Percentiles rank a stretch among this genome's conserved stretches.
Evolutionary conservation across 75 land plant species (phyloP).

Genomic region (Ceratopteris richardii): DNA sequence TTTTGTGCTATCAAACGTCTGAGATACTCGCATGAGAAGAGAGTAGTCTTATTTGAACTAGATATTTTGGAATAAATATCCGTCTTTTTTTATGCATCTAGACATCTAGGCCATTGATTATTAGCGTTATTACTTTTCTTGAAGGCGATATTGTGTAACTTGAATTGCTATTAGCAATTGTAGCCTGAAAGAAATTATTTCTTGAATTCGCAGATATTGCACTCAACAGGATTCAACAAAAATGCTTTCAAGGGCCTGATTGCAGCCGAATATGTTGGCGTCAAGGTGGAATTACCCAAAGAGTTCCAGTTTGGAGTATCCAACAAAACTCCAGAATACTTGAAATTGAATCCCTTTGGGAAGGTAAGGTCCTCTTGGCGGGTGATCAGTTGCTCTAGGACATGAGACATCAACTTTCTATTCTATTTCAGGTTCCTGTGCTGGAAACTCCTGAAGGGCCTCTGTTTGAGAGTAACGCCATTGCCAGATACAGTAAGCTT

Average conservation of each 20-base stretch:
- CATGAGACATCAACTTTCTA: background rate
- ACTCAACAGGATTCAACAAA: constrained; percentile 46
- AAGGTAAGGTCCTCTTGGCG: too few species aligned
- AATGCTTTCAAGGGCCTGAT: constrained; percentile 71
- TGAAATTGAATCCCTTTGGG: constrained; percentile 89
- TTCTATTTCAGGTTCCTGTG: constrained; percentile 60
- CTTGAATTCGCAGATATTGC: constrained; percentile 69
- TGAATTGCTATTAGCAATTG: too few species aligned
- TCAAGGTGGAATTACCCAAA: constrained; percentile 41
- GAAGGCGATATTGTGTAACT: too few species aligned
- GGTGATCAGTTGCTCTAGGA: too few species aligned
- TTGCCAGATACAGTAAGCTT: constrained; percentile 76
- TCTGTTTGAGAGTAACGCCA: constrained; percentile 89
- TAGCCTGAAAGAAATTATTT: too few species aligned
- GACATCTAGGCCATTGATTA: too few species aligned
- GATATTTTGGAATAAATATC: too few species aligned
- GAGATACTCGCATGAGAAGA: too few species aligned
- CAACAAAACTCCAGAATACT: constrained; percentile 74
- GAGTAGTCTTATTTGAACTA: too few species aligned
- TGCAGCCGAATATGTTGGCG: constrained; percentile 76
- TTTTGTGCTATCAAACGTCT: too few species aligned
- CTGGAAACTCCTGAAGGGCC: constrained; percentile 91
- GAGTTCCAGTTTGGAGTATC: constrained; percentile 83
- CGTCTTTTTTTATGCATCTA: too few species aligned
- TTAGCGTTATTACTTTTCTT: too few species aligned